Conservation (phyloP, 495 filamentous ascomycete species). For the Halenospora varia region DNA sequence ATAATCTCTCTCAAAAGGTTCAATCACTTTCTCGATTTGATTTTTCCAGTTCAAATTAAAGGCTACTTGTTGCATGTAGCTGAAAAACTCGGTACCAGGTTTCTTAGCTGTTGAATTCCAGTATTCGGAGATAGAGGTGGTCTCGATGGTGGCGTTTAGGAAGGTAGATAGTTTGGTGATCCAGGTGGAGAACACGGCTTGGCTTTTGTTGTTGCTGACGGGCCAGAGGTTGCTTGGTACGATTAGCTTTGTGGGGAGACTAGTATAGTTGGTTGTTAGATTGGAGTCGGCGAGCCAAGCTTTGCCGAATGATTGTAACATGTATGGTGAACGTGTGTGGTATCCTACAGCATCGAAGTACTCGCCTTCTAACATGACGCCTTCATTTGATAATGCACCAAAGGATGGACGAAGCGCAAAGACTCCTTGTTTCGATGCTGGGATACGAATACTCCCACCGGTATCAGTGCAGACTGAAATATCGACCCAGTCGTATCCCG, state of each 20-base stretch:
- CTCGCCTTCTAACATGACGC: constrained; percentile 41
- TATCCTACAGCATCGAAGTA: constrained; percentile 46
- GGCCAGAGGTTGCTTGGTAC: constrained; percentile 34
- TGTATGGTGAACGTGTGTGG: constrained; percentile 39
- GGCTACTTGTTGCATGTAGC: constrained; percentile 31
- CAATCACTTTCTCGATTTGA: constrained; percentile 42
- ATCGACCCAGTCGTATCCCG: constrained; percentile 54
- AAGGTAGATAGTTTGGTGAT: constrained; percentile 35
- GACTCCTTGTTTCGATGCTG: constrained; percentile 30
- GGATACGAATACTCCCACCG: constrained; percentile 36
- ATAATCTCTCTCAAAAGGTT: constrained; percentile 51
- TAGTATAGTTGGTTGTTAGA: constrained; percentile 34
- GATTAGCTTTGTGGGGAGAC: constrained; percentile 43
- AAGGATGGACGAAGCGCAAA: constrained; percentile 32
- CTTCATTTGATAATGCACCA: constrained; percentile 31
- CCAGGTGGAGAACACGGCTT: constrained; percentile 33
- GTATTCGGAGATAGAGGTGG: too few relatives aligned
- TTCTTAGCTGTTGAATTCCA: constrained; percentile 33
- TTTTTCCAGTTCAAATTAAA: constrained; percentile 18
- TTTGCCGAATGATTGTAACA: constrained; percentile 43
- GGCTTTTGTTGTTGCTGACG: constrained; percentile 25
- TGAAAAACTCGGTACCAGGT: constrained; percentile 34
- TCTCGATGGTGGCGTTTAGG: constrained; percentile 36
- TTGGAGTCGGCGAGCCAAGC: constrained; percentile 41
- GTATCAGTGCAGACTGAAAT: constrained; percentile 45